phyloP scores from a whole-genome alignment of 768 basidiomycete species.

The Tulasnella sp. region DNA sequence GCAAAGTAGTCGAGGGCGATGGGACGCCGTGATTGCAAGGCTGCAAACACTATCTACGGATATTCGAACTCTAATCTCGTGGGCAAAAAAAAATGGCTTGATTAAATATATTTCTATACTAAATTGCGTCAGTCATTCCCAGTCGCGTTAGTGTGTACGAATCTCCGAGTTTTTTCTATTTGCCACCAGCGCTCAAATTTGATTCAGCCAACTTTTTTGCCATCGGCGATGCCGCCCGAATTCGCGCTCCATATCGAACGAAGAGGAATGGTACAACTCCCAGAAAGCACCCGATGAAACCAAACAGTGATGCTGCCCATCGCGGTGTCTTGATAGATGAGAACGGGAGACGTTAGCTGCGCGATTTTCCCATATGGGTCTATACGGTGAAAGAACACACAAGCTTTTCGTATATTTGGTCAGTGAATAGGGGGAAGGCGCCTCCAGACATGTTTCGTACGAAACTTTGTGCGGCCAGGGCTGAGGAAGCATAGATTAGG shows the following conservation, averaged over 20 bases:
- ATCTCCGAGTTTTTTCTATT: too few species aligned
- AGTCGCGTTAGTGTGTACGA: too few species aligned
- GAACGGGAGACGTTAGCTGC: not conserved
- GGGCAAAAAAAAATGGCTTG: too few species aligned
- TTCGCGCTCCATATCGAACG: slow-evolving; percentile 27
- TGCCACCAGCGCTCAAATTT: too few species aligned
- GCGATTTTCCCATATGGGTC: not conserved
- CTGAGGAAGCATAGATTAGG: slow-evolving; percentile 48
- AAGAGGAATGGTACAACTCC: slow-evolving; percentile 47
- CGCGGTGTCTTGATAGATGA: slow-evolving; percentile 50
- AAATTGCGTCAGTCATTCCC: too few species aligned
- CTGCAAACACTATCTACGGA: too few species aligned
- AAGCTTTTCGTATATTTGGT: slow-evolving; percentile 23
- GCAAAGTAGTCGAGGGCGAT: too few species aligned
- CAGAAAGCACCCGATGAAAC: slow-evolving; percentile 41
- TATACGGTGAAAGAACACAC: not conserved
- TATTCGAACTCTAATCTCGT: too few species aligned
- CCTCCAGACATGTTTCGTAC: slow-evolving; percentile 42
- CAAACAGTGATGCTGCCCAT: slow-evolving; percentile 53
- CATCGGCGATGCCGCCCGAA: slow-evolving; percentile 22
- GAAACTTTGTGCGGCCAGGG: slow-evolving; percentile 56
- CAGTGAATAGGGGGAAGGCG: slow-evolving; percentile 53
- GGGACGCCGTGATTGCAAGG: too few species aligned
- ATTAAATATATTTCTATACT: too few species aligned
- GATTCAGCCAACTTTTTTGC: not conserved